These are phyloP conservation scores for Emericellopsis cladophorae DNA, from an alignment of 2,329 filamentous ascomycete species.

Conservation along the genomic window DNA sequence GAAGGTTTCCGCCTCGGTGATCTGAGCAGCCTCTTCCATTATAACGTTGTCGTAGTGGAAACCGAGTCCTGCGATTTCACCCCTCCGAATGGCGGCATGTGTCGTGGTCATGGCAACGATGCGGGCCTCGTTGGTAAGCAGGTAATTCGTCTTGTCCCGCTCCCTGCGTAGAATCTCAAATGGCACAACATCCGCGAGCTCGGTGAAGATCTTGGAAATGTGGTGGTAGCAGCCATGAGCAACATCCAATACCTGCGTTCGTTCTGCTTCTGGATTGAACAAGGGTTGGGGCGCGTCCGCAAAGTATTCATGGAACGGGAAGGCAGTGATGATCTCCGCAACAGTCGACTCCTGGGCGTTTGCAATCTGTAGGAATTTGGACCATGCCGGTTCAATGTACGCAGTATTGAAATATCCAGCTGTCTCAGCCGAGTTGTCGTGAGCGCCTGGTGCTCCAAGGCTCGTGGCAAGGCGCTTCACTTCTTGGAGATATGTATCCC, in stretches of 20 bases:
- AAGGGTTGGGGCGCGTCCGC: slow-evolving; percentile 75
- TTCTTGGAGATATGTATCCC: slow-evolving; percentile 64
- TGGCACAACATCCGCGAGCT: slow-evolving; percentile 83
- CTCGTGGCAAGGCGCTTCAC: slow-evolving; percentile 78
- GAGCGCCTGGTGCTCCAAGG: slow-evolving; percentile 80
- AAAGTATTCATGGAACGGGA: slow-evolving; percentile 86
- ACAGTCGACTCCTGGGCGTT: slow-evolving; percentile 41
- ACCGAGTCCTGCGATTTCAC: slow-evolving; percentile 81
- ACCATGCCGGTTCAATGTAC: slow-evolving; percentile 81
- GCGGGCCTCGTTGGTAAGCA: slow-evolving; percentile 88
- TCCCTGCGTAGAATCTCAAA: slow-evolving; percentile 88
- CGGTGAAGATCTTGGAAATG: slow-evolving; percentile 78
- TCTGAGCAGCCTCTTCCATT: slow-evolving; percentile 97
- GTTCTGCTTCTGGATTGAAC: slow-evolving; percentile 55
- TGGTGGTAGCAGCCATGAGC: slow-evolving; percentile 79
- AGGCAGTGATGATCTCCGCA: slow-evolving; percentile 55
- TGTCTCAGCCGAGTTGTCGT: slow-evolving; percentile 91
- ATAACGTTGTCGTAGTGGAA: slow-evolving; percentile 97
- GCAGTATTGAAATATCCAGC: slow-evolving; percentile 94
- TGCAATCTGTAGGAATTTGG: slow-evolving; percentile 55
- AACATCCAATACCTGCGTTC: slow-evolving; percentile 59
- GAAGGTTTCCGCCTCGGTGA: slow-evolving; percentile 95
- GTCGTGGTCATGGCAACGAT: slow-evolving; percentile 99
- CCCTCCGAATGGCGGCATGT: slow-evolving; percentile 85
- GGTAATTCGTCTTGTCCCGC: slow-evolving; percentile 89